phyloP scores from a whole-genome alignment of 805 yeast genomes.

The Candida palmyrensis region DNA sequence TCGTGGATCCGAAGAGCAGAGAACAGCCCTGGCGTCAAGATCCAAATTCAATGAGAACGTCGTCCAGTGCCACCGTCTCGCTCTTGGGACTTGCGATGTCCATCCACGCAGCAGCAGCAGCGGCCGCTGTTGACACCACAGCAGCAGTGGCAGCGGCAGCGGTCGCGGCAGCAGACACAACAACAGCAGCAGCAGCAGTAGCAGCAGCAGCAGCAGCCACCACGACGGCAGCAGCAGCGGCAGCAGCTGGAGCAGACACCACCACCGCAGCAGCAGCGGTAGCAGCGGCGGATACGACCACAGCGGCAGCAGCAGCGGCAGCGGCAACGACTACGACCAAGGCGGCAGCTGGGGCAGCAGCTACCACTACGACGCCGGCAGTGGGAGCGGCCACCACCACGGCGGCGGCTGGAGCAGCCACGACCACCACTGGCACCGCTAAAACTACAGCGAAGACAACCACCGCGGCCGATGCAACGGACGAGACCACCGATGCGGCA shows the following conservation, averaged over 20 bases:
- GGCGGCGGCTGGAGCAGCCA: constrained; percentile 10
- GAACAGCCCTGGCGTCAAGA: too few species aligned
- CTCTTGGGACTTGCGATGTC: too few species aligned
- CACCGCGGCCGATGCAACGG: constrained; percentile 8
- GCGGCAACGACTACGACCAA: constrained; percentile 13
- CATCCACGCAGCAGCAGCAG: too few species aligned
- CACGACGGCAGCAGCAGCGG: constrained; percentile 13
- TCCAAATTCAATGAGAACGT: too few species aligned
- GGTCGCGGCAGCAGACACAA: constrained; percentile 12
- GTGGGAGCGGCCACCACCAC: constrained; percentile 13
- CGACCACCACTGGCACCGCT: constrained; percentile 10
- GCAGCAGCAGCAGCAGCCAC: constrained; percentile 14
- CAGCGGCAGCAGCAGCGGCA: constrained; percentile 10
- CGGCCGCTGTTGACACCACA: constrained; percentile 13
- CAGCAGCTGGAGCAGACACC: constrained; percentile 13
- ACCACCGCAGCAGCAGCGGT: constrained; percentile 13
- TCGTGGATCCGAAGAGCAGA: too few species aligned
- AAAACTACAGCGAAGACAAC: constrained; percentile 6
- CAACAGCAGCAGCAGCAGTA: constrained; percentile 14
- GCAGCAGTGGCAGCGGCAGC: constrained; percentile 12
- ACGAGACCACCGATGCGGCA: constrained; percentile 9
- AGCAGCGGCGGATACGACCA: constrained; percentile 10
- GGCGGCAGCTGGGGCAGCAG: constrained; percentile 13
- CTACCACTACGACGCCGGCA: constrained; percentile 13
- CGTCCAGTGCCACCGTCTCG: too few species aligned